Evolutionary conservation across 495 filamentous ascomycete genomes (phyloP).

Genomic region (Pyrenula massariospora): DNA sequence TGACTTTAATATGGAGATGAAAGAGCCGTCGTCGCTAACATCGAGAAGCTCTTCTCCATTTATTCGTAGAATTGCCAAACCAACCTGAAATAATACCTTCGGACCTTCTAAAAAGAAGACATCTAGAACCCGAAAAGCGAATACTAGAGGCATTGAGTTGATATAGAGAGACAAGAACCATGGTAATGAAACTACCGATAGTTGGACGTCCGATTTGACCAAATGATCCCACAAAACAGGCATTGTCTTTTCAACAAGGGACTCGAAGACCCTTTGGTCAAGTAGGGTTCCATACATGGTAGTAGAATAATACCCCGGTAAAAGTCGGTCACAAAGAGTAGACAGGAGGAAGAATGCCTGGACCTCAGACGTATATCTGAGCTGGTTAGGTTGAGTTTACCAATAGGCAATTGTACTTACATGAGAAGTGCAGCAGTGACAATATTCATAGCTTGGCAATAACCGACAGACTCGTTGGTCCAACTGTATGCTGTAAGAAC

Average conservation of each 20-base stretch:
- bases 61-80: slow-evolving; percentile 88
- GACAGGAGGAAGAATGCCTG: slow-evolving; percentile 95
- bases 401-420: slow-evolving; percentile 22
- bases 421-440: slow-evolving; percentile 92
- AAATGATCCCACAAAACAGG: slow-evolving; percentile 97
- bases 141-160: slow-evolving; percentile 97
- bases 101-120: slow-evolving; percentile 98
- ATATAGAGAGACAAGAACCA: slow-evolving; percentile 98
- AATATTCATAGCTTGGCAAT: slow-evolving; percentile 99
- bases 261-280: slow-evolving; percentile 95
- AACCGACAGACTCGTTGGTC: slow-evolving; percentile 88
- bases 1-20: slow-evolving; percentile 88
- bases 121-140: slow-evolving; percentile 90
- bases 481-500: slow-evolving; percentile 96
- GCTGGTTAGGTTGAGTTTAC: slow-evolving; percentile 10
- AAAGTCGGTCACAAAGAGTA: slow-evolving; percentile 78
- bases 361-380: slow-evolving; percentile 85
- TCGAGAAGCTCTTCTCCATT: slow-evolving; percentile 97
- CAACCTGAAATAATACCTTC: slow-evolving; percentile 94
- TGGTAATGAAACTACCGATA: slow-evolving; percentile 94
- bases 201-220: slow-evolving; percentile 85
- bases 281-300: slow-evolving; percentile 98
- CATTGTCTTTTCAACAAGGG: slow-evolving; percentile 95
- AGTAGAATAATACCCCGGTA: slow-evolving; percentile 93
- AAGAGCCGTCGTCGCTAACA: slow-evolving; percentile 87